Evolutionary conservation across 805 yeast species (phyloP).

Genomic region (Candida jianshihensis): DNA sequence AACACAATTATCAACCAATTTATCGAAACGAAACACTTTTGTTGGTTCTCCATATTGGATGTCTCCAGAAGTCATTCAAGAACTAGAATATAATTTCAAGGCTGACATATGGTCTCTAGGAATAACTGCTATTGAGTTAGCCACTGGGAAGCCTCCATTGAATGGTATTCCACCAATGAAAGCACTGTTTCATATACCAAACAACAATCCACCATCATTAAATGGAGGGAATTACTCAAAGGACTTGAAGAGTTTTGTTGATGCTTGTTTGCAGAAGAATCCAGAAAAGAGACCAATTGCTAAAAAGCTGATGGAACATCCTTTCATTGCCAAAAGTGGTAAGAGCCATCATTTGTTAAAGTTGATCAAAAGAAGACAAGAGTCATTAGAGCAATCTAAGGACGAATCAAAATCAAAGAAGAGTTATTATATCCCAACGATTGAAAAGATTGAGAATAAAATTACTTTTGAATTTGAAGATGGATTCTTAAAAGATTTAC

Average conservation of each 20-base stretch:
- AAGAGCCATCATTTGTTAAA: slow-evolving; percentile 27
- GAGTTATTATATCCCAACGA: slow-evolving; percentile 27
- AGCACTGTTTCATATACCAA: slow-evolving; percentile 29
- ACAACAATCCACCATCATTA: slow-evolving; percentile 83
- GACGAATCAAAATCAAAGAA: slow-evolving; percentile 3
- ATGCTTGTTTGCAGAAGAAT: slow-evolving; percentile 61
- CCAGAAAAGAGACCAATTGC: slow-evolving; percentile 66
- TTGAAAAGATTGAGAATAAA: slow-evolving; percentile 5
- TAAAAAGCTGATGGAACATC: slow-evolving; percentile 51
- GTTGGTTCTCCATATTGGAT: slow-evolving; percentile 95
- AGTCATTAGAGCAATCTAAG: slow-evolving; percentile 29
- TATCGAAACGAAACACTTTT: slow-evolving; percentile 57
- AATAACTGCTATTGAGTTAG: slow-evolving; percentile 86
- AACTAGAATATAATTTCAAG: slow-evolving; percentile 76
- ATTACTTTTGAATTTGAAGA: slow-evolving; percentile 21
- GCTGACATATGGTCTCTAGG: slow-evolving; percentile 99
- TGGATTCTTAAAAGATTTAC: background rate
- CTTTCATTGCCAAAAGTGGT: slow-evolving; percentile 36
- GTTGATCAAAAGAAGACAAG: slow-evolving; percentile 36
- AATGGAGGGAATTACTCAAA: slow-evolving; percentile 73
- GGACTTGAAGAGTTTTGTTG: slow-evolving; percentile 65
- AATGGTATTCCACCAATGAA: slow-evolving; percentile 53
- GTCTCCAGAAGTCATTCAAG: slow-evolving; percentile 97
- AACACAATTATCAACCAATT: slow-evolving; percentile 63
- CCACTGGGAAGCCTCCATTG: slow-evolving; percentile 97